Evolutionary conservation across 208 protist genomes (phyloP).

Genomic region (Leishmania major): DNA sequence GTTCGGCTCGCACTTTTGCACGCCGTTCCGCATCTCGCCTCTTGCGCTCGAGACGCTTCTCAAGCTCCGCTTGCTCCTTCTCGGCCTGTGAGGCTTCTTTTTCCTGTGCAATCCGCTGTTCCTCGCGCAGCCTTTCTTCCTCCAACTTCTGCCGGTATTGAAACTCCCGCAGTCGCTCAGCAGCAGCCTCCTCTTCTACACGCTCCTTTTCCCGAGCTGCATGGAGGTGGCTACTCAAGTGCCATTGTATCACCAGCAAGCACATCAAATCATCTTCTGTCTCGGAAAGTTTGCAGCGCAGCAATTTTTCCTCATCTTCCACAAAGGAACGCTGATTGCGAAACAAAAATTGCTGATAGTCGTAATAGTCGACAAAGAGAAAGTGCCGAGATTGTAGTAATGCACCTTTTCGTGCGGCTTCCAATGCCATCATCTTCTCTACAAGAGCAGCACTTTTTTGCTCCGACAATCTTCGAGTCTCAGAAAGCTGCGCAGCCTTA

Average conservation of each 20-base stretch:
- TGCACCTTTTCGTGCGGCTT: conserved; percentile 15
- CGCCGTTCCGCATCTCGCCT: conserved; percentile 54
- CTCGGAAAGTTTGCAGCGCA: conserved; percentile 38
- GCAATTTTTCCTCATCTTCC: conserved; percentile 34
- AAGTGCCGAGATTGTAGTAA: conserved; percentile 41
- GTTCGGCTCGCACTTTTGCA: conserved; percentile 31
- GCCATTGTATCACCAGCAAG: conserved; percentile 17
- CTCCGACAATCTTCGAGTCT: conserved; percentile 1
- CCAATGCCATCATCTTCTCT: conserved; percentile 43
- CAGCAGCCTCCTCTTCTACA: conserved; percentile 6
- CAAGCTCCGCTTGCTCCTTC: conserved; percentile 53
- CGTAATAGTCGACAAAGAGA: conserved; percentile 69
- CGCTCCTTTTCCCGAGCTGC: conserved; percentile 8
- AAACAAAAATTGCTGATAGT: conserved; percentile 58
- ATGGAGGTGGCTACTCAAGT: conserved; percentile 7
- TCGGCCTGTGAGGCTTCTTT: conserved; percentile 27
- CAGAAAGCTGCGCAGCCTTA: conserved; percentile 17
- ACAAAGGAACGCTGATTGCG: conserved; percentile 36
- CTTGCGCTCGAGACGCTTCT: conserved; percentile 60
- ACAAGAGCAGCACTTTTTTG: conserved; percentile 34
- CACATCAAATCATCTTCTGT: conserved; percentile 30
- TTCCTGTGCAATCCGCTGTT: conserved; percentile 32
- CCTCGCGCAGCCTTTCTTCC: conserved; percentile 35
- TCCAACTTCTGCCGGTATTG: conserved; percentile 39
- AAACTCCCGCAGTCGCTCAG: conserved; percentile 10